Conservation (phyloP, 2,329 filamentous ascomycete genomes). For the Cladophialophora psammophila region DNA sequence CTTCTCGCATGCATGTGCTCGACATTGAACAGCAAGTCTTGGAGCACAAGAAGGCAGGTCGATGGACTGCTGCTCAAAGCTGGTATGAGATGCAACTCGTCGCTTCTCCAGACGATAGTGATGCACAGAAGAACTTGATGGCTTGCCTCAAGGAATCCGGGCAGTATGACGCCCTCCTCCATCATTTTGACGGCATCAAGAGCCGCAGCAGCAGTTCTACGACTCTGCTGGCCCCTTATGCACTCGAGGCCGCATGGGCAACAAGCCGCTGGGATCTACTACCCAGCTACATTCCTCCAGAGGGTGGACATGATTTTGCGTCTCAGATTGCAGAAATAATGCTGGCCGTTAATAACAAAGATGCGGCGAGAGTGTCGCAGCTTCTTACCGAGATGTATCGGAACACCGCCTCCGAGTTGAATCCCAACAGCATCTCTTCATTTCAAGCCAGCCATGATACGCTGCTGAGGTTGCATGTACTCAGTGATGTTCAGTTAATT, state of each 20-base stretch:
- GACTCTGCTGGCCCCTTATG: slow-evolving; percentile 75
- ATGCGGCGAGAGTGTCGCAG: slow-evolving; percentile 61
- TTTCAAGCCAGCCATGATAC: slow-evolving; percentile 83
- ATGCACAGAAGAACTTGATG: slow-evolving; percentile 82
- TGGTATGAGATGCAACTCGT: slow-evolving; percentile 95
- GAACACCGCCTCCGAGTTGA: slow-evolving; percentile 75
- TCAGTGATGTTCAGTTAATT: slow-evolving; percentile 77
- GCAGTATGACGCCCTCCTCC: slow-evolving; percentile 86
- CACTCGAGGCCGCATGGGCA: slow-evolving; percentile 90
- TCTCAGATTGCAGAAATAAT: slow-evolving; percentile 76
- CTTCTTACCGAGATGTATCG: slow-evolving; percentile 72
- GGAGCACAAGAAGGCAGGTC: slow-evolving; percentile 88
- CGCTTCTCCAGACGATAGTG: slow-evolving; percentile 76
- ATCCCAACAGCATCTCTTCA: slow-evolving; percentile 77
- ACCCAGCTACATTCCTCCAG: slow-evolving; percentile 66
- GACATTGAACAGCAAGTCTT: slow-evolving; percentile 92
- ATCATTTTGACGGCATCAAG: slow-evolving; percentile 81
- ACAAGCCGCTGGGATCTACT: slow-evolving; percentile 82
- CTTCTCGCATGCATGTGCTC: slow-evolving; percentile 82
- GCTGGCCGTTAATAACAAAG: slow-evolving; percentile 63
- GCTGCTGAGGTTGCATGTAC: slow-evolving; percentile 84
- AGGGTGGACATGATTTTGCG: slow-evolving; percentile 74
- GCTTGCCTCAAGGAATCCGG: slow-evolving; percentile 94
- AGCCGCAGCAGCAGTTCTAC: slow-evolving; percentile 48
- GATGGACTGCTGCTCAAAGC: slow-evolving; percentile 93